Evolutionary conservation across 805 yeast genomes (phyloP).

Genomic region (Wickerhamiella domercqiae): DNA sequence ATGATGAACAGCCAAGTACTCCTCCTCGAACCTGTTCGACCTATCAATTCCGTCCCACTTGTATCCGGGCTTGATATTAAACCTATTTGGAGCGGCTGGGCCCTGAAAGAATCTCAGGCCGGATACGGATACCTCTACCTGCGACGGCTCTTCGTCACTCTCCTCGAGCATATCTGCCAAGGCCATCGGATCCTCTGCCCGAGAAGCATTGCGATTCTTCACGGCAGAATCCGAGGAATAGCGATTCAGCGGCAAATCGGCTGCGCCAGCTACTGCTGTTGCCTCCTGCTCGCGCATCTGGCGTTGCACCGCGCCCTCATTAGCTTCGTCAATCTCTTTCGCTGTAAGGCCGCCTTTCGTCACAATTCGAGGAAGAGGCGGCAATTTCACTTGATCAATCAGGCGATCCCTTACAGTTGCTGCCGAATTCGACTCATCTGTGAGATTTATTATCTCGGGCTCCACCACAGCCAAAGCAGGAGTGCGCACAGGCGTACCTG

Average conservation of each 20-base stretch:
- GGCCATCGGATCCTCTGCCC: neutral
- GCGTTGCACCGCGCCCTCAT: too few relatives aligned
- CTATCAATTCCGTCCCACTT: conserved; percentile 91
- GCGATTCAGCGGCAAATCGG: neutral
- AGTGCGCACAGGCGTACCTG: too few relatives aligned
- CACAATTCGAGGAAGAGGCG: too few relatives aligned
- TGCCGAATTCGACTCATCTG: neutral
- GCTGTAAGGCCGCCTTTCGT: neutral
- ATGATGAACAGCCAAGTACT: too few relatives aligned
- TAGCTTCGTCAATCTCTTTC: neutral
- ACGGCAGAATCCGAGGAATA: neutral
- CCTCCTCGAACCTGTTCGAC: conserved; percentile 69
- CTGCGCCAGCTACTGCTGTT: neutral
- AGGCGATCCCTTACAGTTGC: too few relatives aligned
- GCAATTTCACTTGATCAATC: too few relatives aligned
- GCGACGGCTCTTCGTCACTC: neutral
- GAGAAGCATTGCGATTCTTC: neutral
- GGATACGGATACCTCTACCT: neutral
- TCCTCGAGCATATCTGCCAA: neutral
- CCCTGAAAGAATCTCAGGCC: conserved; percentile 47
- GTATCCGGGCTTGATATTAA: conserved; percentile 58
- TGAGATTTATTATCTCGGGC: neutral
- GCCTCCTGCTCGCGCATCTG: too few relatives aligned
- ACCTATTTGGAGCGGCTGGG: conserved; percentile 50
- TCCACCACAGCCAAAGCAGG: neutral